Conservation (phyloP, 2,329 filamentous ascomycete species). For the Fusarium sp. region DNA sequence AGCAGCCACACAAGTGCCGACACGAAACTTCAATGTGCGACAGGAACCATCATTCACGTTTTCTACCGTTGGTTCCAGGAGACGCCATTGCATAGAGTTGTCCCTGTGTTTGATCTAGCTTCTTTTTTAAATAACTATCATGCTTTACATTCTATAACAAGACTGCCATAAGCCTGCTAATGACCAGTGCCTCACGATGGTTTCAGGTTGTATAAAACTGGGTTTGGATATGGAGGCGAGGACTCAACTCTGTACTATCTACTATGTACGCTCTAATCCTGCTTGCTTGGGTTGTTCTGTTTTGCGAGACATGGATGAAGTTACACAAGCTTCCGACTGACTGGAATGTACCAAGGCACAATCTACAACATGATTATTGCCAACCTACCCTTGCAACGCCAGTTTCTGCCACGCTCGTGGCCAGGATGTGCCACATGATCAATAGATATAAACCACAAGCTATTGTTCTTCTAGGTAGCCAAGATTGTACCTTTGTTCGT, state of each 20-base stretch:
- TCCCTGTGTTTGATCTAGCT: background rate
- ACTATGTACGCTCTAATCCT: background rate
- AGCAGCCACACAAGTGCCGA: constrained; percentile 37
- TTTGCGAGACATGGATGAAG: background rate
- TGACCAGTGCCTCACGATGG: background rate
- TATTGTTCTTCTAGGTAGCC: background rate
- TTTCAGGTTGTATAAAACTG: background rate
- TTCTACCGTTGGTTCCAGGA: background rate
- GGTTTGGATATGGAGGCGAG: background rate
- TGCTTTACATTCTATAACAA: background rate
- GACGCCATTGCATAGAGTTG: background rate
- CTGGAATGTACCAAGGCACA: constrained; percentile 9
- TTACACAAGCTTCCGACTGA: background rate
- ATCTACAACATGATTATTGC: background rate
- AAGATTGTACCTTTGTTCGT: background rate
- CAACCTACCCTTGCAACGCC: background rate
- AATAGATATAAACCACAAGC: background rate
- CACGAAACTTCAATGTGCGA: constrained; percentile 28
- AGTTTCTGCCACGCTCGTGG: background rate
- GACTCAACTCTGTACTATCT: background rate
- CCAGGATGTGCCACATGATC: background rate
- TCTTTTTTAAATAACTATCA: background rate
- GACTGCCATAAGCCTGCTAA: background rate
- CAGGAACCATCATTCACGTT: constrained; percentile 7
- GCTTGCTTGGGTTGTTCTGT: background rate